A percentile compares a stretch with the other conserved stretches of the same genome.
phyloP scores from a whole-genome alignment of 306 rosid genomes.

The Cercis canadensis region DNA sequence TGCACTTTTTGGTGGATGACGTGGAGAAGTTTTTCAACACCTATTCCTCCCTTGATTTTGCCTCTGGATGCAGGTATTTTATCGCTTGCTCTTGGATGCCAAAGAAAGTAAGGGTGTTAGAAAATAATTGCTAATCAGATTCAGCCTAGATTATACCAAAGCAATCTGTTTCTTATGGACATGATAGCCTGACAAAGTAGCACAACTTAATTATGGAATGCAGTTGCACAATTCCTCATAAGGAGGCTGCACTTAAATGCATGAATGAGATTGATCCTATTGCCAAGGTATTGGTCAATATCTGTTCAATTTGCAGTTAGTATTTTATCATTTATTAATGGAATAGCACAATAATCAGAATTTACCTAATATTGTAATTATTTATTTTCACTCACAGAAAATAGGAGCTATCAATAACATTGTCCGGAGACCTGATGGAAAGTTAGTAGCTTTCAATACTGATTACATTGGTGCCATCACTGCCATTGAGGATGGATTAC shows the following conservation, averaged over 20 bases:
- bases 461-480: slow-evolving; percentile 52
- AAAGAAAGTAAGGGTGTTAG: not conserved
- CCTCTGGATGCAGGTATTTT: slow-evolving; percentile 54
- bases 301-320: not conserved
- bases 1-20: slow-evolving; percentile 54
- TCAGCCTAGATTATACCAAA: too few relatives aligned
- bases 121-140: too few relatives aligned
- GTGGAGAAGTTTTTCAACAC: slow-evolving; percentile 51
- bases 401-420: slow-evolving; percentile 55
- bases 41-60: slow-evolving; percentile 46
- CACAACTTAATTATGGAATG: slow-evolving; percentile 5
- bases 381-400: slow-evolving; percentile 27
- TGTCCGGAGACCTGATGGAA: slow-evolving; percentile 51
- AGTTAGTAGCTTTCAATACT: slow-evolving; percentile 49
- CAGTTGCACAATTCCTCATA: slow-evolving; percentile 59
- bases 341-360: not conserved
- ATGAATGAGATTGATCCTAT: slow-evolving; percentile 54
- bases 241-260: slow-evolving; percentile 62
- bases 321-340: too few relatives aligned
- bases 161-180: not conserved
- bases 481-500: slow-evolving; percentile 57
- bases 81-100: not conserved
- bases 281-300: slow-evolving; percentile 46
- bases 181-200: not conserved
- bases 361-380: not conserved